Evolutionary conservation across 2,329 filamentous ascomycete species (phyloP), one percentile per base, ranked within the genome.

Genomic region (Paraphaeosphaeria sporulosa): DNA sequence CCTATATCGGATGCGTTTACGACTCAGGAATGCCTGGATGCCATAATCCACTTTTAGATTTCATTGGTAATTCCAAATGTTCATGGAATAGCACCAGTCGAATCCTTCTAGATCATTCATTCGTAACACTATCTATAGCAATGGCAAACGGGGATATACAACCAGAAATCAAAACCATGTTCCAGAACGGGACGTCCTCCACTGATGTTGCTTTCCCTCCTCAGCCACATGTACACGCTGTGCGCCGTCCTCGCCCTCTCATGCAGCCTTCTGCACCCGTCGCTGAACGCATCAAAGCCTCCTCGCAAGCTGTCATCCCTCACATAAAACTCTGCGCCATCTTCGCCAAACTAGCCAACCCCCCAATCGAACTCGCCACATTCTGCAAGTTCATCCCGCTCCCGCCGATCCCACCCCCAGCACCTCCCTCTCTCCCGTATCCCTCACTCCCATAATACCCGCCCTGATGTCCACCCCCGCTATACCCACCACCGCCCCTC

Each of bases 311-410:
- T 12, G 4, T 32, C 30, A 2, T 8, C 30, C 4, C 30, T 63
- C 71, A 86, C 75, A 85, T 78, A 62, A 86, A 85, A 64, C 80
- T 80, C 76, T 83, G 81, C 30, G 82, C 83, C 62, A 85, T 76
- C 64, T 80, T 81, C 67, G 85, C 78, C 66, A 86, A 64, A 60
- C 79, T 80, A 15, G 81, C 80, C 50, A 84, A 71, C 50, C 80
- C 80, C 23, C 81, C 79, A 62, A 82, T 80, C 56, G 80, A 76
- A 6, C 78, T 79, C 17, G 73, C 73, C 19, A 77, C 60, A 55
- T 69, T 72, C 66, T 74, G 68, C 51, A 76, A 65, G 59, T 71
- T 71, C 15, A 73, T 55, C 9, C 71, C 70, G 2, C 77, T 71
- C 60, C 60, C 68, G 70, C 53, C 76, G 73, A 54, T 32, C 70